Evolutionary conservation across 1,139 yeast species (phyloP).

Genomic region (Lodderomyces metapsilosis): DNA sequence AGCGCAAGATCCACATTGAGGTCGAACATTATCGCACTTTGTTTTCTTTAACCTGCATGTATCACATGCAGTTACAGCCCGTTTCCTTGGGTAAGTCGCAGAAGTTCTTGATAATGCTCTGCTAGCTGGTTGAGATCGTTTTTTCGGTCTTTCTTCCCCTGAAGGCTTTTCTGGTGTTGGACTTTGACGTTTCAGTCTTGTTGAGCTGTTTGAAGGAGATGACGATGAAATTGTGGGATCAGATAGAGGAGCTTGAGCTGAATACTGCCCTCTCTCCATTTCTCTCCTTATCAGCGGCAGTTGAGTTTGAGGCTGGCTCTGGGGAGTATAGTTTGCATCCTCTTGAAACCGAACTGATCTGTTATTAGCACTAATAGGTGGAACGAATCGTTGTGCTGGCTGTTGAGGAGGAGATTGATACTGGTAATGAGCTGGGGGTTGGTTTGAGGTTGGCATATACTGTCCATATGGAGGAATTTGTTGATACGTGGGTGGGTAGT

Average conservation of each 20-base stretch:
- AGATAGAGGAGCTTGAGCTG: background rate
- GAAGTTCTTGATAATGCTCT: slow-evolving; percentile 13
- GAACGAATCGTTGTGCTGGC: slow-evolving; percentile 5
- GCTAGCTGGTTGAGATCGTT: slow-evolving; percentile 12
- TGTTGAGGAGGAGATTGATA: slow-evolving; percentile 4
- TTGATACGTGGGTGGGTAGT: background rate
- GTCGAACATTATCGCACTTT: slow-evolving; percentile 52
- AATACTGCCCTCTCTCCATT: background rate
- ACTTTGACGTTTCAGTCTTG: slow-evolving; percentile 4
- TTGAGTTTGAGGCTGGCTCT: slow-evolving; percentile 7
- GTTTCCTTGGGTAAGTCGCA: slow-evolving; percentile 26
- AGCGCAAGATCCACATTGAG: slow-evolving; percentile 49
- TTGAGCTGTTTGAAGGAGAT: slow-evolving; percentile 4
- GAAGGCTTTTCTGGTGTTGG: slow-evolving; percentile 3
- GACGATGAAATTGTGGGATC: background rate
- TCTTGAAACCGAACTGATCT: background rate
- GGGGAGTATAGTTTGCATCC: background rate
- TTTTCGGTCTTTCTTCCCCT: slow-evolving; percentile 8
- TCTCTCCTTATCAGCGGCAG: background rate
- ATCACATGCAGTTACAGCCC: slow-evolving; percentile 50
- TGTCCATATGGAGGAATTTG: slow-evolving; percentile 3
- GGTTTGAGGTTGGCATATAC: slow-evolving; percentile 2
- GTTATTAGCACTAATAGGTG: background rate
- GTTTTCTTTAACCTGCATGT: slow-evolving; percentile 46
- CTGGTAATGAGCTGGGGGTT: slow-evolving; percentile 2